Evolutionary conservation across 176 grass and related monocot species (phyloP), one percentile per base, ranked within the genome.

Genomic region (Thinopyrum elongatum): DNA sequence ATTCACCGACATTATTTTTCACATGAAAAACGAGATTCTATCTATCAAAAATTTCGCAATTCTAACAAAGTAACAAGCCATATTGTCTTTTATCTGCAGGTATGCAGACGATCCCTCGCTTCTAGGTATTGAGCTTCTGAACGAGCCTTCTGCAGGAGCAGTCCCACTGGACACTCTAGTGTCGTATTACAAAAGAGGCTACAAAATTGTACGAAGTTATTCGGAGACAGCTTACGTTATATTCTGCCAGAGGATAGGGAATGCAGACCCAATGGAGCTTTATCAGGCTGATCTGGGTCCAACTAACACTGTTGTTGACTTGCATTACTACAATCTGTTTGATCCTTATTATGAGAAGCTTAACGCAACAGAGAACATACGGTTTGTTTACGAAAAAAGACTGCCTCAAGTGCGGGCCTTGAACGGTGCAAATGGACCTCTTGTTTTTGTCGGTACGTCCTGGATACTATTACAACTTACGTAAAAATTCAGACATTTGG

Each of bases 241-340:
- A 81, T 71, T 98, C 79, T 95, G 95, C 70, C 93, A 98, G 82
- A 95, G 95, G 88, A 95, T 97, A 80, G 95, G 92, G 65, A 90
- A 93, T 70, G 90, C 90, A 88, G 92, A 97, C 68, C 90, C 95
- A 74, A 88, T 91, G 27, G 95, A 97, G 81, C 86, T 97, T 92
- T 93, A 89, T 81, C 58, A 95, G 61, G 89, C 89, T 70, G 90
- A 95, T 75, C 85, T 95, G 33, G 89, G 92, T 58, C 22, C 78
- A 79, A 89, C 81, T 88, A 95, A 95, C 70, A 77, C 84, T 9
- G 95, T 94, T 78, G 81, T 94, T 70, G 95, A 97, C 68, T 82
- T 97, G 72, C 93, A 98, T 91, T 95, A 95, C 77, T 98, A 98
- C 73, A 97, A 92, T 78, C 79, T 98, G 22, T 95, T 98, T 88